Evolutionary conservation across 768 basidiomycete species (phyloP), one percentile per base, ranked within the genome.

Genomic region (Chalciporus sphaerocephalus): DNA sequence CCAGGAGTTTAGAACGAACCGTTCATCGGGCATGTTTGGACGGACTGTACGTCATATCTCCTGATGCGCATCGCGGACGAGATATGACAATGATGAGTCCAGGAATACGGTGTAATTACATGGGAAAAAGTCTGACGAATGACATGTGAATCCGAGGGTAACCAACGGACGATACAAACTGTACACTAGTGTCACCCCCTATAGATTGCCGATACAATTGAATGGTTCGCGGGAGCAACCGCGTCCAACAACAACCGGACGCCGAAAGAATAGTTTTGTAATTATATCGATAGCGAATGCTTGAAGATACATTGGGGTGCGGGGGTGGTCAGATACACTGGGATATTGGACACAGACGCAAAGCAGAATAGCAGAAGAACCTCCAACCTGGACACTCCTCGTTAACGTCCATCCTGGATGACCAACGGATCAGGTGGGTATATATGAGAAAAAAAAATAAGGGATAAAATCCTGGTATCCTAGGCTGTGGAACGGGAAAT

Each of bases 301-400:
- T 40, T 47, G 56, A 44, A 45, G 38, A 58, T 57, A 59, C 59
- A 59, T 47, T 38, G 44, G 27, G 34, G 46, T 49, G 59, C 36
- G 15, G 23, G 16, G 43, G 41, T 44, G 46, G 30, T 42, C 45
- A 41, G 40, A 50, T 61, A 59, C 58, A 61, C 33, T 46, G 40
- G 30, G 44, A 52, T 38, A 45, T 44, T 24, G 36, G 42, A 41
- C 37, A 51, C 17, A 27, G 40, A 4, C 8, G 22, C 45, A 27
- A n/a, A 16, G 39, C 18, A 40, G 44, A 39, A 42, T 32, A 44
- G 39, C 33, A 35, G 34, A n/a, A 33, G 6, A 25, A 41, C 33
- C 40, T 48, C 40, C 35, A 45, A 20, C 35, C 42, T 28, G 39
- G 21, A 34, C 15, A 42, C 24, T 46, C 18, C 18, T 24, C 17